Conservation (phyloP, 106 monocot species). For the Iris macrosiphon region DNA sequence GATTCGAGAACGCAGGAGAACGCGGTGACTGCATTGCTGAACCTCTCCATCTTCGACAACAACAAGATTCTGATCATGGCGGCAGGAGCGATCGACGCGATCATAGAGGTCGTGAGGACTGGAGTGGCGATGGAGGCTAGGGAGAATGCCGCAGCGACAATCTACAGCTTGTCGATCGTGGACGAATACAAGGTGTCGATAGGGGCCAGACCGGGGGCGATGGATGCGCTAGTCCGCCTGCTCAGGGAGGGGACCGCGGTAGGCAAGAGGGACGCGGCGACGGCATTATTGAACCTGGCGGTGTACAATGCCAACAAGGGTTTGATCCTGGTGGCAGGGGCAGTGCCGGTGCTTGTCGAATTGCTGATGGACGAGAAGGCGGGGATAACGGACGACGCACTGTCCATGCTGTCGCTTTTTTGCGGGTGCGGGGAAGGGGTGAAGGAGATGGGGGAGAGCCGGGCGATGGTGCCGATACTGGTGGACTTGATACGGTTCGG, state of each 20-base stretch:
- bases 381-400: conserved; percentile 36
- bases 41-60: conserved; percentile 40
- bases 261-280: conserved; percentile 37
- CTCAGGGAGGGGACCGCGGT: conserved; percentile 19
- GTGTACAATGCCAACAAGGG: conserved; percentile 9
- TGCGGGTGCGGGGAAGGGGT: conserved; percentile 34
- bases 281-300: conserved; percentile 28
- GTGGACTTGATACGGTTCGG: conserved; percentile 40
- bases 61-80: conserved; percentile 48
- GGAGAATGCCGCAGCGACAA: conserved; percentile 51
- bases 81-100: conserved; percentile 26
- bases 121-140: conserved; percentile 34
- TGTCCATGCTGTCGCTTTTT: conserved; percentile 23
- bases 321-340: conserved; percentile 21
- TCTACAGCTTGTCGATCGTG: conserved; percentile 31
- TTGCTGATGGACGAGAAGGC: conserved; percentile 41
- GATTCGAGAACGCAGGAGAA: conserved; percentile 40
- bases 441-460: conserved; percentile 22
- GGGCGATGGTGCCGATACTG: conserved; percentile 17
- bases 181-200: conserved; percentile 32
- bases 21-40: conserved; percentile 30
- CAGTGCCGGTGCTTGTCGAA: conserved; percentile 27
- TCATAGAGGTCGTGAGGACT: conserved; percentile 15
- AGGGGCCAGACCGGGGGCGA: conserved; percentile 21
- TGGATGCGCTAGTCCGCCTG: conserved; percentile 22